Evolutionary conservation across 441 rosid genomes (phyloP).

Genomic region (Lepidium campestre): DNA sequence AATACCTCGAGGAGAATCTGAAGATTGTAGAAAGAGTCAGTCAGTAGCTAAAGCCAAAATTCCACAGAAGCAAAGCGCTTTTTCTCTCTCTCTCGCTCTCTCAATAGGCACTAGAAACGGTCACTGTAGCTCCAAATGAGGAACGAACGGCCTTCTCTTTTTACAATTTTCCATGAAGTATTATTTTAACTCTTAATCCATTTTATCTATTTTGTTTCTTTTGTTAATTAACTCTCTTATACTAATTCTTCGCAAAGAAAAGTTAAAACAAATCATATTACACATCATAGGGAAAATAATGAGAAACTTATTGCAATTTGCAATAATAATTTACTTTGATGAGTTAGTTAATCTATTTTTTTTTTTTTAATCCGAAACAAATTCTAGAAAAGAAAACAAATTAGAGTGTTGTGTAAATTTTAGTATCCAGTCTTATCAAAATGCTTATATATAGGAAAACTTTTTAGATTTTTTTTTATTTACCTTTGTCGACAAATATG

Average conservation of each 20-base stretch:
- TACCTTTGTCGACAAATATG: neutral
- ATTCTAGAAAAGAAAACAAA: too few species aligned
- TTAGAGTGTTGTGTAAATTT: too few species aligned
- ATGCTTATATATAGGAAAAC: too few species aligned
- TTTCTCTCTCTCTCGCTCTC: neutral
- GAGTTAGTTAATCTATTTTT: neutral
- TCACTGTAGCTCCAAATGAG: slow-evolving; percentile 32
- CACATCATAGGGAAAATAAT: too few species aligned
- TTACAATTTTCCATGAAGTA: neutral
- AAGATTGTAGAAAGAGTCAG: neutral
- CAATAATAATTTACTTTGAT: neutral
- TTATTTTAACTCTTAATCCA: neutral
- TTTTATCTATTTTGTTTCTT: neutral
- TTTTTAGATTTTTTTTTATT: too few species aligned
- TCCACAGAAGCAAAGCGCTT: neutral
- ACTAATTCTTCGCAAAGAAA: too few species aligned
- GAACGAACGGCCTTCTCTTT: slow-evolving; percentile 25
- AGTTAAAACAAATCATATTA: neutral
- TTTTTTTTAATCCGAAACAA: neutral
- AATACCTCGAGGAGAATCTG: neutral
- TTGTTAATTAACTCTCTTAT: too few species aligned
- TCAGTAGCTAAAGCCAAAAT: neutral
- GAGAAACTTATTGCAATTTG: neutral
- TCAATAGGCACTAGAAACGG: slow-evolving; percentile 22
- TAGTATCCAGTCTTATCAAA: too few species aligned